Base-by-base conservation (phyloP, 2,329 filamentous ascomycete genomes). In the Venturia nashicola region DNA sequence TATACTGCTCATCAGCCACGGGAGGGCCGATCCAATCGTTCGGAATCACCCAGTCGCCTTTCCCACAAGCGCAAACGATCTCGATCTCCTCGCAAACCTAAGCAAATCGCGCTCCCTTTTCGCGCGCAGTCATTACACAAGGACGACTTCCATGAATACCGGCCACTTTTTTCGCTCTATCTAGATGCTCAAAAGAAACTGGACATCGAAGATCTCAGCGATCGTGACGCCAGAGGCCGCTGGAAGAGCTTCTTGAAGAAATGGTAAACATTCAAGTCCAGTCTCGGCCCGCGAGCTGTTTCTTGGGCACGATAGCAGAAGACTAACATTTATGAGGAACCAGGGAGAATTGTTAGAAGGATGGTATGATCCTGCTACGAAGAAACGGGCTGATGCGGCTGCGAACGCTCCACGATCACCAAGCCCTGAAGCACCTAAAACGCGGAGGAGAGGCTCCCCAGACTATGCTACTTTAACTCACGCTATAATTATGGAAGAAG, bases 161-260 rank as follows among this genome's bases (percentile, higher is more conserved):
- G 82, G 66, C 83, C 88, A 0, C 78, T 97, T 65, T 90, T 97
- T 67, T 89, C 86, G 18, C 84, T 89, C 59, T 97, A 97, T 70
- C 81, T 97, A 34, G 89, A 92, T 69, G 83, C 96, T 42, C 93
- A 97, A 75, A 97, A 97, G 76, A 81, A 85, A 46, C 81, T 89
- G 48, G 77, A 87, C 62, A 77, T 95, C 1, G 80, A 86, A 20
- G 81, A 83, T 11, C 79, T 97, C 68, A 82, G 85, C 64, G 86
- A 90, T 67, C 82, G 83, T n/a, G 92, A 97, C 72, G 76, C 86
- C 0, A 87, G 82, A 67, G 91, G 92, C 1, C 80, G 93, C 64
- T 99, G 93, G 91, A 96, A 96, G 81, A 93, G 91, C 72, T 99
- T 97, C 70, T 74, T 93, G 14, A 81, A 83, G 4, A 93, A 91